A percentile compares a stretch with the other conserved stretches of the same genome.
These are phyloP conservation scores for Breviolum minutum DNA, from an alignment of 73 alveolate genomes.

Conservation along the genomic window DNA sequence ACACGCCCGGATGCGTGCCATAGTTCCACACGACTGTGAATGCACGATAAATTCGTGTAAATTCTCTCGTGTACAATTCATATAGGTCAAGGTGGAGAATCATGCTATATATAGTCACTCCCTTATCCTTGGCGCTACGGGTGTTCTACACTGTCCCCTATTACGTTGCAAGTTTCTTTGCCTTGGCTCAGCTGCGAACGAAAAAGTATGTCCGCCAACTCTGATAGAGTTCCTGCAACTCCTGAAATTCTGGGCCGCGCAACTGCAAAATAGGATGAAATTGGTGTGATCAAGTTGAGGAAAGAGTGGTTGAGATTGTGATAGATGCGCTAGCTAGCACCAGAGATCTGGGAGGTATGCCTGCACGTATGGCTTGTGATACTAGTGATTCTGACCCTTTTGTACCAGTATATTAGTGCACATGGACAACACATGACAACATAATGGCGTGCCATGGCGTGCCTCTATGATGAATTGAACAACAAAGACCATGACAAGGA, in stretches of 20 bases:
- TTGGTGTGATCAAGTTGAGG: too few species aligned
- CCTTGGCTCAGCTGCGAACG: not conserved
- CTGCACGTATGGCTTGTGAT: too few species aligned
- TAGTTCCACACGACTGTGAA: too few species aligned
- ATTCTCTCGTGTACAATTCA: too few species aligned
- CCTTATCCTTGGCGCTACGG: too few species aligned
- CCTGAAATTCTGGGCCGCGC: not conserved
- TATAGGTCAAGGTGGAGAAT: not conserved
- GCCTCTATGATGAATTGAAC: conserved; percentile 87
- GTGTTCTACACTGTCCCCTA: too few species aligned
- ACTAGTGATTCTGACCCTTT: too few species aligned
- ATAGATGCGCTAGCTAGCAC: not conserved
- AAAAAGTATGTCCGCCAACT: conserved; percentile 89
- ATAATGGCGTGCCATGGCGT: not conserved
- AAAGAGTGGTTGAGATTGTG: too few species aligned
- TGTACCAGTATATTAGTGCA: too few species aligned
- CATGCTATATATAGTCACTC: not conserved
- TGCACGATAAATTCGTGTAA: too few species aligned
- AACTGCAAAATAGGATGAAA: too few species aligned
- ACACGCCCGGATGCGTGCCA: not conserved
- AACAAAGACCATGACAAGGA: conserved; percentile 76
- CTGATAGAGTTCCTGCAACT: conserved; percentile 48
- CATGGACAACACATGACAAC: not conserved
- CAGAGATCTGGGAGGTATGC: too few species aligned
- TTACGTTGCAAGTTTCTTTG: not conserved